Conservation (phyloP, 179 eudicot genomes). For the Silene vulgaris region DNA sequence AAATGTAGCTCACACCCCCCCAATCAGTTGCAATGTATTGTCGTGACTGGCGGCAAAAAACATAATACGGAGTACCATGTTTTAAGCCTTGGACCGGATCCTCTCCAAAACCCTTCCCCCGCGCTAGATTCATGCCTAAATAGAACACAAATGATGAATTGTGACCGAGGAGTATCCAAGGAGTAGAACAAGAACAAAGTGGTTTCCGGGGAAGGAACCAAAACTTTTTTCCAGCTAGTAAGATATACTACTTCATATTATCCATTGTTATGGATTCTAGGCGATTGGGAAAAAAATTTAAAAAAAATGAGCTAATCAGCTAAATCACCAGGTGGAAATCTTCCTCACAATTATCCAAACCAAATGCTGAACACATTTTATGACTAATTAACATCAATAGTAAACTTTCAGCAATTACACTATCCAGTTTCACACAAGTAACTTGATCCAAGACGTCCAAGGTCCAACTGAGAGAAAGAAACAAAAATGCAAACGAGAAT, state of each 20-base stretch:
- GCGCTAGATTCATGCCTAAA: background rate
- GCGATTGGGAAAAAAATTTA: background rate
- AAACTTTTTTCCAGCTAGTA: background rate
- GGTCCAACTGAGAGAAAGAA: background rate
- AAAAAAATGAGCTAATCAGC: background rate
- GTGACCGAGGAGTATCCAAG: no score
- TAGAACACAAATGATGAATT: background rate
- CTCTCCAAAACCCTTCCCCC: background rate
- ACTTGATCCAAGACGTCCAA: background rate
- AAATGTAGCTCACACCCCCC: background rate
- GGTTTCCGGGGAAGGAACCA: background rate
- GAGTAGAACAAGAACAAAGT: no score
- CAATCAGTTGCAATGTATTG: background rate
- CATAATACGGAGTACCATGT: background rate
- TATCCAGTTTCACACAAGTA: background rate
- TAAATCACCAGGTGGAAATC: background rate
- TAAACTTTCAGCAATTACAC: background rate
- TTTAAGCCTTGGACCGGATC: background rate
- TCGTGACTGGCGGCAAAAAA: background rate
- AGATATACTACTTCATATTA: background rate
- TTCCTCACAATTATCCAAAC: background rate
- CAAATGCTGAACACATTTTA: background rate
- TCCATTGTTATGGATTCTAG: background rate
- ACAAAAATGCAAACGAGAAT: constrained; percentile 10
- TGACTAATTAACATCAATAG: background rate